Conservation (phyloP, 371 early-diverging fungal species). For the Actinomortierella wolfii region DNA sequence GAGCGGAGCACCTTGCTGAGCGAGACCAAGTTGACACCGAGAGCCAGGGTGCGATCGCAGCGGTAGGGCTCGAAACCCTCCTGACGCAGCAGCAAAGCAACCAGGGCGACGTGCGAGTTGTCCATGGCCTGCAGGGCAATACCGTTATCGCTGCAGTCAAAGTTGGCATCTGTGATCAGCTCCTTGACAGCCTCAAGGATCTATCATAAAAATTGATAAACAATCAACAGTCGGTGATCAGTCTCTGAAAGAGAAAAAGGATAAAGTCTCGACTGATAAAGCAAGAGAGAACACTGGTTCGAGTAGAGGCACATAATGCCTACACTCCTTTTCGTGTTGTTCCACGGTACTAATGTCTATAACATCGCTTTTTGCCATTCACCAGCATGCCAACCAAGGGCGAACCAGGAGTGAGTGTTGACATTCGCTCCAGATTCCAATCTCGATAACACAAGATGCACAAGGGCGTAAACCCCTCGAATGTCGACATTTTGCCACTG, state of each 20-base stretch:
- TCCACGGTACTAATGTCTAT: too few relatives aligned
- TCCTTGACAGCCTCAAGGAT: constrained; percentile 97
- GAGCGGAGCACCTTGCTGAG: constrained; percentile 95
- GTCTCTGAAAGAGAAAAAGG: too few relatives aligned
- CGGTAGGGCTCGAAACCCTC: constrained; percentile 96
- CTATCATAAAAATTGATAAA: constrained; percentile 32
- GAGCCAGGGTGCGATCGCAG: constrained; percentile 90
- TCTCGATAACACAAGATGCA: not conserved
- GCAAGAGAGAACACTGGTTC: too few relatives aligned
- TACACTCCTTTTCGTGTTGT: too few relatives aligned
- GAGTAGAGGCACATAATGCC: too few relatives aligned
- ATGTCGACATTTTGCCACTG: constrained; percentile 1
- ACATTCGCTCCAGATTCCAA: too few relatives aligned
- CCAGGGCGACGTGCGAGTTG: constrained; percentile 96
- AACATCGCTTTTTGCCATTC: too few relatives aligned
- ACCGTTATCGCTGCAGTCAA: constrained; percentile 96
- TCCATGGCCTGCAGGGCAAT: constrained; percentile 99
- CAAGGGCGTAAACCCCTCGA: not conserved
- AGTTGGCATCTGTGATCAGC: constrained; percentile 96
- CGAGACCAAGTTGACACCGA: constrained; percentile 89
- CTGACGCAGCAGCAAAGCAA: constrained; percentile 84
- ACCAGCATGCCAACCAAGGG: too few relatives aligned
- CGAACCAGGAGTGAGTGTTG: too few relatives aligned
- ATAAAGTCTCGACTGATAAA: too few relatives aligned
- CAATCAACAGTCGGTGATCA: too few relatives aligned